Base-by-base conservation (phyloP, 371 early-diverging fungal genomes). In the Saksenaea oblongispora region DNA sequence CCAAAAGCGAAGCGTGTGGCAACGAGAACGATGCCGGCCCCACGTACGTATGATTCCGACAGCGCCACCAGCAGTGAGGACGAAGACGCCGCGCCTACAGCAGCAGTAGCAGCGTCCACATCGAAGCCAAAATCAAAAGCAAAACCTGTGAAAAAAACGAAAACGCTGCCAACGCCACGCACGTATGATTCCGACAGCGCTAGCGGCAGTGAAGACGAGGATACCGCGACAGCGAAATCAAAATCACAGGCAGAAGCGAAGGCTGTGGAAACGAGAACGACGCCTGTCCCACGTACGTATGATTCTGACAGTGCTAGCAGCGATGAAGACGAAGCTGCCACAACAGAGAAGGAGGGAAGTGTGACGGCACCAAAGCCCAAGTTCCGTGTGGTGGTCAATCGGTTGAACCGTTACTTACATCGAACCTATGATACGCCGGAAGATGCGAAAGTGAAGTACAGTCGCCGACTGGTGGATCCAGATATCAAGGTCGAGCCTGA, bases 401-500 rank as follows among this genome's bases (percentile, higher is more conserved):
- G 51, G 3, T 22, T 47, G 22, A 47, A 47, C 10, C 51, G 22
- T 9, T 47, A 18, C 24, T 47, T 47, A 26, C 51, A 47, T 22
- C 17, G 51, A 17, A 10, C n/a, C 3, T 47, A n/a, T 0, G 51
- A 47, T 22, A 22, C 10, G n/a, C n/a, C n/a, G n/a, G n/a, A n/a
- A n/a, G 24, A 47, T 26, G 51, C 51, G n/a, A 47, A 17, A 22
- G 22, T 8, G 22, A 17, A 9, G 22, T 47, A 8, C 22, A 22
- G 22, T 10, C 17, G 24, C 9, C 17, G 51, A 17, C 17, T 47
- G 18, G 51, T 47, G 10, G 51, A 47, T 22, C 17, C 3, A 5
- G 22, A 22, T 7, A 1, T 18, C 8, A 59, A 53, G 13, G 41
- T 64, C 9, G 15, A 54, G n/a, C 64, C 35, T n/a, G 59, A 64